A percentile compares a stretch with the other conserved stretches of the same genome.
Conservation (phyloP, 2,329 filamentous ascomycete genomes). For the Colletotrichum brevisporum region DNA sequence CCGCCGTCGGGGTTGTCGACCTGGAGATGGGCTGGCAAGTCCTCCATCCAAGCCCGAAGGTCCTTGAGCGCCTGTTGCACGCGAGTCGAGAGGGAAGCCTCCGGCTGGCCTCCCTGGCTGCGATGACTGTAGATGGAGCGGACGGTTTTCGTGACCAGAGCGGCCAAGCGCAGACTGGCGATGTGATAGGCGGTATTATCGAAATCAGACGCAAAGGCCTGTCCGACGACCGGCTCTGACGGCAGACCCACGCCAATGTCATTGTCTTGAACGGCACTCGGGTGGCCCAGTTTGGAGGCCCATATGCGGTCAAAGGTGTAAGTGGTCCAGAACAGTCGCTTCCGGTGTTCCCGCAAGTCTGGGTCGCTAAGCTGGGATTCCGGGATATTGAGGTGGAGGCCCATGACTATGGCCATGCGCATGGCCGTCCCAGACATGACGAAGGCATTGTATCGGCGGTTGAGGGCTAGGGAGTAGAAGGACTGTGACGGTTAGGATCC, state of each 20-base stretch:
- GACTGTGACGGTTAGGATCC: constrained; percentile 48
- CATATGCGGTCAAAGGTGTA: constrained; percentile 62
- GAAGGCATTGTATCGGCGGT: constrained; percentile 60
- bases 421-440: constrained; percentile 60
- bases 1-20: constrained; percentile 45
- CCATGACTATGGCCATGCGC: constrained; percentile 53
- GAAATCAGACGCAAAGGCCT: constrained; percentile 45
- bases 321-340: constrained; percentile 59
- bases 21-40: constrained; percentile 49
- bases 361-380: constrained; percentile 55
- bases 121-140: constrained; percentile 50
- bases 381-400: constrained; percentile 42
- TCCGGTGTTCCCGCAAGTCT: constrained; percentile 54
- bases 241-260: constrained; percentile 62
- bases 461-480: constrained; percentile 59
- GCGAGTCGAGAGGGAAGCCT: constrained; percentile 48
- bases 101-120: constrained; percentile 45
- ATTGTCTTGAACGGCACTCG: constrained; percentile 62
- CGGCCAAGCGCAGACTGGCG: constrained; percentile 56
- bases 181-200: constrained; percentile 48
- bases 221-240: constrained; percentile 43
- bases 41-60: constrained; percentile 50
- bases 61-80: constrained; percentile 52
- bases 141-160: constrained; percentile 47
- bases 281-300: constrained; percentile 63